Base-by-base conservation (phyloP, 108 stramenopile genomes). In the Cyclotella baltica region DNA sequence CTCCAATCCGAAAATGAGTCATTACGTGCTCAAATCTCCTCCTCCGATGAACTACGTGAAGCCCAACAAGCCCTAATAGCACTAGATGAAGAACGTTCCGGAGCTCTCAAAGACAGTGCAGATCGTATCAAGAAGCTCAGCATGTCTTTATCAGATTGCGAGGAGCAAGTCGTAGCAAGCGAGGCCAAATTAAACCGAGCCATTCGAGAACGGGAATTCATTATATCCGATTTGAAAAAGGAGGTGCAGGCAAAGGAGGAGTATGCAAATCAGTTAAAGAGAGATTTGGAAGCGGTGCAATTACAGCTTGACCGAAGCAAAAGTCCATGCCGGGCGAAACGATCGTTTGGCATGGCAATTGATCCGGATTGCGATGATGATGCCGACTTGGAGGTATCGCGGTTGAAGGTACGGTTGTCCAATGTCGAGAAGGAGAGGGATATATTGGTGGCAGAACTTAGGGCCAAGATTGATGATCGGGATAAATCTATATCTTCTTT, bases 401-500 rank as follows among this genome's bases (percentile, higher is more conserved):
- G 70, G 63, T 67, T 84, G 34, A 80, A 80, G 51, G 29, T 48
- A 4, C 73, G 67, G 30, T 73, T 72, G 20, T 76, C 74, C 18
- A 53, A 58, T 18, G 34, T 84, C 22, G 58, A 43, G 13, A 73
- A 57, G 30, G 78, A 78, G 23, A 84, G 76, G 55, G 65, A 35
- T 34, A 76, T 76, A 68, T 80, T 84, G 10, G 78, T 74, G 31
- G 50, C 20, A 51, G 75, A 80, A 31, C 37, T 80, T 4, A 35
- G 63, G 55, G 70, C 69, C 19, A 76, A 81, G 53, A 76, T 95
- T 43, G 76, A 88, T 46, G 90, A 91, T 55, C 76, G 94, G 37
- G 94, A 95, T 61, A 84, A 86, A 6, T 89, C 90, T 1, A 95
- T 95, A 68, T 75, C 90, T 11, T 69, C 85, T 18, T 53, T 95